Evolutionary conservation across 2,329 filamentous ascomycete species (phyloP).

Genomic region (Fusarium siculi): DNA sequence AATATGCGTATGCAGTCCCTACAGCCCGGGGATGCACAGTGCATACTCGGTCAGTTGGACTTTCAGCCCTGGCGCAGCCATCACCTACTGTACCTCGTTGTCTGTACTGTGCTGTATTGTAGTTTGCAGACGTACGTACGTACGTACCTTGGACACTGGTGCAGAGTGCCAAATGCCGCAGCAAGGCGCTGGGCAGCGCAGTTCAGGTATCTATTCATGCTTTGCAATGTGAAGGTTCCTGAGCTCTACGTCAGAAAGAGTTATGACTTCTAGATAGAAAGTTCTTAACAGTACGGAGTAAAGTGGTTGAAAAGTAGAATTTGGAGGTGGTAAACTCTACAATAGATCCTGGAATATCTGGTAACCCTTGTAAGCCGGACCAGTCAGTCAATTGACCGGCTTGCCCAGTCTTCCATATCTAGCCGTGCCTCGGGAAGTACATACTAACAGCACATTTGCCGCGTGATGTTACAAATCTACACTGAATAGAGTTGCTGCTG

Average conservation of each 20-base stretch:
- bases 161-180: conserved; percentile 26
- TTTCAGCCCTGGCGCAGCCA: conserved; percentile 26
- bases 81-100: conserved; percentile 1
- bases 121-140: not conserved
- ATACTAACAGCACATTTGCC: conserved; percentile 26
- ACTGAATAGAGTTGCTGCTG: conserved; percentile 8
- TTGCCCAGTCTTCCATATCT: not conserved
- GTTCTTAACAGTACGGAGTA: not conserved
- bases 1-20: conserved; percentile 12
- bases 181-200: conserved; percentile 29
- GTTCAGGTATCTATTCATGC: not conserved
- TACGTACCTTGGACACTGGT: not conserved
- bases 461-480: conserved; percentile 24
- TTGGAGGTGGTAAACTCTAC: conserved; percentile 18
- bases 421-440: conserved; percentile 30
- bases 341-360: conserved; percentile 30
- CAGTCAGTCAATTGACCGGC: not conserved
- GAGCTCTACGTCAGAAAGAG: not conserved
- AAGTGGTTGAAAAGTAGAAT: not conserved
- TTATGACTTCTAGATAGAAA: not conserved
- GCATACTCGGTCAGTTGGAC: conserved; percentile 18
- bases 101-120: not conserved
- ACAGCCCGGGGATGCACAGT: conserved; percentile 20
- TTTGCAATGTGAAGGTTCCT: conserved; percentile 11
- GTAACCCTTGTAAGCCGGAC: conserved; percentile 29